Base-by-base conservation (phyloP, 1,139 yeast genomes). In the Yamadazyma spencermartinsiae region DNA sequence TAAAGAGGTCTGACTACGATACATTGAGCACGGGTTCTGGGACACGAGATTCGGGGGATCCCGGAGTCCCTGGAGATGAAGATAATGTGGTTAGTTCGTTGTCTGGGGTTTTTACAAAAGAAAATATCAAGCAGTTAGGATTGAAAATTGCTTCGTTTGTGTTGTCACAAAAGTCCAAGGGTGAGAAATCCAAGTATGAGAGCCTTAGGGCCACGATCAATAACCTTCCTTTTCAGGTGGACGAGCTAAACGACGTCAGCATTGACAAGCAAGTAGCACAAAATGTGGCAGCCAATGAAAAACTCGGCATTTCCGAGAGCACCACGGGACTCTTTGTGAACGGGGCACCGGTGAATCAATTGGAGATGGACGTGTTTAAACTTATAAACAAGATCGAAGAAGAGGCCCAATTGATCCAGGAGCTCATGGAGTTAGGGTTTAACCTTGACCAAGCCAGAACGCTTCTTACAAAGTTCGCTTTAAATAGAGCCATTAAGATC, bases 311-410 rank as follows among this genome's bases (percentile, higher is more conserved):
- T 13, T 54, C 68, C 0, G 54, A 60, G 3, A 66, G 71, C 3
- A 63, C 76, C 0, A 50, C 58, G 24, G 90, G 89, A 0, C 42
- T 84, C 1, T 84, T 74, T 44, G 48, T 84, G 3, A 85, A 85
- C 52, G 89, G 90, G 0, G 76, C 81, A 1, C 72, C 78, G 4
- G 55, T 79, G 2, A 65, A 71, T 32, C 60, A 60, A 1, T 51
- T 64, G 7, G 70, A 70, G 36, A 56, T 68, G 11, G 84, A 81
- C 48, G 55, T 72, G 6, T 65, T 68, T 42, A 64, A 63, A 20
- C 44, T 80, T 2, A 46, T 65, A n/a, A 50, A 56, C 4, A 57
- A 62, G 42, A 43, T 63, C 13, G 60, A 65, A 34, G 48, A 56
- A 3, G 86, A 80, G 46, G 46, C 67, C 8, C 29, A 42, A 0